Base-by-base conservation (phyloP, 192 early-diverging fungal genomes). In the Backusella liffmaniae region DNA sequence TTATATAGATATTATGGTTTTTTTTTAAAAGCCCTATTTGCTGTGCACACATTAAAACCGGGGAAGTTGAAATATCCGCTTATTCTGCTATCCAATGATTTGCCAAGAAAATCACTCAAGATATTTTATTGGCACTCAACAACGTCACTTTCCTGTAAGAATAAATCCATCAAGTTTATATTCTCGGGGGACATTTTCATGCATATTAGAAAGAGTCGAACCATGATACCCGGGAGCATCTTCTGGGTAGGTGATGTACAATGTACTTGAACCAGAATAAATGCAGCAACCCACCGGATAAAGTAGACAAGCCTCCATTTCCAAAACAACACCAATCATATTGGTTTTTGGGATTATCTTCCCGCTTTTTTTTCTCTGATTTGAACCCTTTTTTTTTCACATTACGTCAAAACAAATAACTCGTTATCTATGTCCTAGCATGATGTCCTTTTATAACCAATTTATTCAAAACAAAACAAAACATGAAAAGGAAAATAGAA, bases 41-140 rank as follows among this genome's bases (percentile, higher is more conserved):
- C 26, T 62, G 23, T 62, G 56, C 56, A 62, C 56, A 62, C 56
- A 3, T 62, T 62, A 62, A 62, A 62, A 62, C 56, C 29, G 56
- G 56, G 56, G 56, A 62, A 62, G 12, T 29, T 62, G 9, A 62
- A 62, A 59, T 15, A 62, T 62, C 23, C 26, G 56, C 23, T 62
- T 29, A 29, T 44, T 62, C 12, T 26, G 23, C 13, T 59, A 59
- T 59, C 56, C 56, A 59, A 59, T 59, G 3, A 59, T 59, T 59
- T 59, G 23, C 23, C 56, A 59, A 59, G 56, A 12, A 59, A 49
- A 26, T 13, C 8, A 8, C 21, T 29, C 9, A 59, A 59, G 21
- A 12, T 21, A 59, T 59, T 26, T 59, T 59, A 59, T 59, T 59
- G 56, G 56, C 56, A 26, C 23, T 29, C 56, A 23, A 62, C 12